These are phyloP conservation scores for Colletotrichum theobromicola DNA, from an alignment of 2,329 filamentous ascomycete species.

Conservation along the genomic window DNA sequence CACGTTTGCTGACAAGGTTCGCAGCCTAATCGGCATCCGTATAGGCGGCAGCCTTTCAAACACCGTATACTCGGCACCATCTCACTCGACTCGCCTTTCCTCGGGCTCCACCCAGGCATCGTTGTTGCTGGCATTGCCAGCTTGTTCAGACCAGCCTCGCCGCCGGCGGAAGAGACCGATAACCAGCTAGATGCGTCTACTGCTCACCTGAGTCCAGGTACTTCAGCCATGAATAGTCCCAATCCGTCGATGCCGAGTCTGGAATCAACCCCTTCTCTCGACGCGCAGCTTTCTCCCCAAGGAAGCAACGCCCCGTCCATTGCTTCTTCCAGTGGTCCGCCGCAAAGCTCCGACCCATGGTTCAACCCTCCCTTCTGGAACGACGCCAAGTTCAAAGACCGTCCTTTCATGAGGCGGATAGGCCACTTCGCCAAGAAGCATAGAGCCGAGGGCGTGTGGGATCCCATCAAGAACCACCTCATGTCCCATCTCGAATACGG, in stretches of 20 bases:
- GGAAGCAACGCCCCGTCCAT: not conserved
- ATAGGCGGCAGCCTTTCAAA: constrained; percentile 53
- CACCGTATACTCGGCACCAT: constrained; percentile 82
- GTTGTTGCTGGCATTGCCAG: constrained; percentile 82
- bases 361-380: constrained; percentile 81
- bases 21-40: constrained; percentile 38
- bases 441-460: constrained; percentile 68
- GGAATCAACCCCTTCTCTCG: constrained; percentile 24
- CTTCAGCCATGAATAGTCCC: constrained; percentile 23
- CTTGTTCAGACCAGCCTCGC: constrained; percentile 64
- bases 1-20: not conserved
- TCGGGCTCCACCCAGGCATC: constrained; percentile 89
- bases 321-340: constrained; percentile 14
- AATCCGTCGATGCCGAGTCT: constrained; percentile 29
- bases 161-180: constrained; percentile 29
- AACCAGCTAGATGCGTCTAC: constrained; percentile 19
- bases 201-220: constrained; percentile 12
- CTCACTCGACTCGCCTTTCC: constrained; percentile 84
- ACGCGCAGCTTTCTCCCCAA: constrained; percentile 23
- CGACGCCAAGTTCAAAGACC: constrained; percentile 71
- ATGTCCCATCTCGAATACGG: constrained; percentile 86
- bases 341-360: constrained; percentile 56
- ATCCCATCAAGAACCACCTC: constrained; percentile 75
- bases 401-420: constrained; percentile 71
- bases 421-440: constrained; percentile 85